Base-by-base conservation (phyloP, 331 rosid species). In the Spiraea crenata region DNA sequence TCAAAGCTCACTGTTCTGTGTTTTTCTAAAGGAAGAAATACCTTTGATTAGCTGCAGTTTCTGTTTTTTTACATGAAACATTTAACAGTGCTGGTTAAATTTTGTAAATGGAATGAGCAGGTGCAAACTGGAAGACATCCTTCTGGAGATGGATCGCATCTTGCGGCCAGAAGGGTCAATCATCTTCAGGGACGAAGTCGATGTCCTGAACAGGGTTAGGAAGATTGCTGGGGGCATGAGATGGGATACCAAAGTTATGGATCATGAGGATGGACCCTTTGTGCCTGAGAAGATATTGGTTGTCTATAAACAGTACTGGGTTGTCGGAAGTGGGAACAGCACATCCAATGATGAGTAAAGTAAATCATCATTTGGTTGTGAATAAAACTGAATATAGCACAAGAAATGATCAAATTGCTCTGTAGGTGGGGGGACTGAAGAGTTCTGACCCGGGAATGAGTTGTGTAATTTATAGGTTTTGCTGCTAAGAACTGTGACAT, bases 221-320 rank as follows among this genome's bases (percentile, higher is more conserved):
- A 86, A 81, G 72, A 89, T 91, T 56, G 91, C 89, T 42, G 76
- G 90, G 5, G 96, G 96, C 38, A 82, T 93, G 85, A 87, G 95
- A 87, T 93, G 98, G 97, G 83, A 85, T 74, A 61, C 87, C 69
- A 93, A 87, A 82, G 37, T 93, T 89, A 20, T 90, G 85, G 97
- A 93, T 81, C 95, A 93, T 57, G 98, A 93, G 81, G 98, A 93
- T 64, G 97, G 97, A 0, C 97, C 99, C n/a, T 86, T 91, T 54
- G 96, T 91, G 35, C 95, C 96, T 3, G 88, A 84, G 83, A 91
- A 93, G 84, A 82, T 93, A 77, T 62, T 93, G 85, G 90, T 93
- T 64, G 88, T 86, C 51, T 81, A 84, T 1, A 93, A 93, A 76
- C 79, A 83, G 62, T 91, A 93, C 76, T 93, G 97, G 99, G 95